Percentiles rank a stretch among this genome's conserved stretches.
phyloP scores from a whole-genome alignment of 257 asterid species.

The Sherardia arvensis region DNA sequence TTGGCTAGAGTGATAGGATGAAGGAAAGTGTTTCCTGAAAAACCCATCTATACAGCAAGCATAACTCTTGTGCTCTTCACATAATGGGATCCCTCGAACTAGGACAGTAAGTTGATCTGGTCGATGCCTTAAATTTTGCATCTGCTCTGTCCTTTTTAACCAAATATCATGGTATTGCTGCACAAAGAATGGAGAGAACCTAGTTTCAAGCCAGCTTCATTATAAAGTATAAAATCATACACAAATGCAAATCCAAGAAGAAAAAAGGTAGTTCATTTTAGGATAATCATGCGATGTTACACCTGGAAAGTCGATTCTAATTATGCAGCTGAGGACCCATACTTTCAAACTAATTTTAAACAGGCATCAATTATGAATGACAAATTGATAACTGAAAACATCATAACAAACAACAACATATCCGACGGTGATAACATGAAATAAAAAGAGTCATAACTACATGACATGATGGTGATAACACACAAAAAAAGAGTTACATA shows the following conservation, averaged over 20 bases:
- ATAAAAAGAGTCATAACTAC: neutral
- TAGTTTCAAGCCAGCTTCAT: slow-evolving; percentile 3
- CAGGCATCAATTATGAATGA: neutral
- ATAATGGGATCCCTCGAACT: slow-evolving; percentile 86
- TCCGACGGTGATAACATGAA: neutral
- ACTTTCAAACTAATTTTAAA: neutral
- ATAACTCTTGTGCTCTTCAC: slow-evolving; percentile 65
- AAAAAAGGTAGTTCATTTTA: neutral
- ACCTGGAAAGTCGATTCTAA: neutral
- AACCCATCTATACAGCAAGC: slow-evolving; percentile 77
- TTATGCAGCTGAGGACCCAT: neutral
- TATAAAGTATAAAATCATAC: neutral
- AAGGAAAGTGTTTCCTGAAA: slow-evolving; percentile 66
- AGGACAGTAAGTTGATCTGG: slow-evolving; percentile 88
- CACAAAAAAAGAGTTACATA: neutral
- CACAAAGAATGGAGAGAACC: slow-evolving; percentile 8
- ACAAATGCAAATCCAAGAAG: neutral
- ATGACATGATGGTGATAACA: neutral
- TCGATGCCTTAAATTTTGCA: slow-evolving; percentile 56
- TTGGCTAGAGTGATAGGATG: slow-evolving; percentile 63
- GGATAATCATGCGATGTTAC: neutral
- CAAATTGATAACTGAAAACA: neutral
- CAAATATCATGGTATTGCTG: slow-evolving; percentile 73
- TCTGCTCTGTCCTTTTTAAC: slow-evolving; percentile 57
- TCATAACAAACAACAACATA: neutral